Percentiles rank a stretch among this genome's conserved stretches.
phyloP scores from a whole-genome alignment of 345 rosid genomes.

The Cochlearia excelsa region DNA sequence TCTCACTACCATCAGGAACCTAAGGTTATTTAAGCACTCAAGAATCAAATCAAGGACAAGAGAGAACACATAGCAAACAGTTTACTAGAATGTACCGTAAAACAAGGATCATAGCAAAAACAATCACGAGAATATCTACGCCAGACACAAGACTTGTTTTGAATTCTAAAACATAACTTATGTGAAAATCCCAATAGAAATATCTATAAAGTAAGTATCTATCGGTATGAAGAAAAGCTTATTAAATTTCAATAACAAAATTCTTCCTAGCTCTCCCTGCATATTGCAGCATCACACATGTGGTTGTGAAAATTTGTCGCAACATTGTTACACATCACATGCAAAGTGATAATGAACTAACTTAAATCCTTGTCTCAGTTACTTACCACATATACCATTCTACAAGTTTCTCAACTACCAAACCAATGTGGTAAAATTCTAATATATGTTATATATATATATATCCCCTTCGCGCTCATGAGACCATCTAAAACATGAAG shows the following conservation, averaged over 20 bases:
- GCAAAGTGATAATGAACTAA: neutral
- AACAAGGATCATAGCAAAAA: neutral
- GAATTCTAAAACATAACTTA: neutral
- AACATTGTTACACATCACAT: neutral
- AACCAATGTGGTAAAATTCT: no score
- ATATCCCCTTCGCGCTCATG: no score
- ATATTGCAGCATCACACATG: neutral
- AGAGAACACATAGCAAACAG: constrained; percentile 15
- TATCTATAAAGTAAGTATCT: neutral
- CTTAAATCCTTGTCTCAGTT: neutral
- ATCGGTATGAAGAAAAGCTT: neutral
- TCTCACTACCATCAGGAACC: neutral
- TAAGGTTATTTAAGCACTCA: neutral
- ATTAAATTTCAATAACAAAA: neutral
- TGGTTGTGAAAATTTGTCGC: neutral
- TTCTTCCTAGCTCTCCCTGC: neutral
- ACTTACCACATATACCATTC: no score
- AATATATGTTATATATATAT: no score
- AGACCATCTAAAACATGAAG: no score
- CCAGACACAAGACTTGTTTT: neutral
- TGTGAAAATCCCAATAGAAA: neutral
- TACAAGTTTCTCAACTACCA: no score
- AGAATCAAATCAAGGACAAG: constrained; percentile 1
- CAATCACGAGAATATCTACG: neutral
- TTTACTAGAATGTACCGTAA: no score